Conservation (phyloP, 2,329 filamentous ascomycete species). For the Fusarium sp. region DNA sequence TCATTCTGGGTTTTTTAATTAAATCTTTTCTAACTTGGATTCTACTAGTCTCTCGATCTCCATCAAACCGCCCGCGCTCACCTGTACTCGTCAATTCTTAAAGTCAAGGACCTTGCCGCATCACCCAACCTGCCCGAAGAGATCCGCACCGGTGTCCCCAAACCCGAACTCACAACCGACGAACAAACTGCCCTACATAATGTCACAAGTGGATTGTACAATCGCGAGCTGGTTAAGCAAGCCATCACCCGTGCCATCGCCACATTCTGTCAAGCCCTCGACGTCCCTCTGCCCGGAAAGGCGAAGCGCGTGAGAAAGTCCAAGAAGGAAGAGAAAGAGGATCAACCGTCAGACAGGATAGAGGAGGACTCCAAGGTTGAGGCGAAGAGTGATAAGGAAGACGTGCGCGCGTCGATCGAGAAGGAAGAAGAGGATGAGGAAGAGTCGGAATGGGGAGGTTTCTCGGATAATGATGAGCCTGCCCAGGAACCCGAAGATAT, state of each 20-base stretch:
- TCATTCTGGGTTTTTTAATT: neutral
- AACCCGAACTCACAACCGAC: slow-evolving; percentile 63
- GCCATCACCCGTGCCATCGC: slow-evolving; percentile 61
- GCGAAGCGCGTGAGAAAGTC: slow-evolving; percentile 48
- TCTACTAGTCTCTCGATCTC: slow-evolving; percentile 64
- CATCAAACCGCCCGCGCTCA: slow-evolving; percentile 68
- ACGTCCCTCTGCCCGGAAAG: slow-evolving; percentile 60
- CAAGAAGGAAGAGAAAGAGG: slow-evolving; percentile 48
- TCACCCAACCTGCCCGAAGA: slow-evolving; percentile 62
- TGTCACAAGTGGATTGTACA: slow-evolving; percentile 68
- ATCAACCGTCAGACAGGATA: slow-evolving; percentile 45
- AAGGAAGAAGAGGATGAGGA: slow-evolving; percentile 44
- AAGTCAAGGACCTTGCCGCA: slow-evolving; percentile 63
- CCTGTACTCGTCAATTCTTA: slow-evolving; percentile 65
- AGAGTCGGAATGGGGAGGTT: slow-evolving; percentile 53
- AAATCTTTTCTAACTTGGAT: neutral
- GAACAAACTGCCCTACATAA: slow-evolving; percentile 65
- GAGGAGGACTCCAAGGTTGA: slow-evolving; percentile 26
- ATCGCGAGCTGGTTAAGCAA: slow-evolving; percentile 61
- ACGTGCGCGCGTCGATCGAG: slow-evolving; percentile 36
- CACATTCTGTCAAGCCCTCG: slow-evolving; percentile 61
- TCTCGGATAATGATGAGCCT: slow-evolving; percentile 45
- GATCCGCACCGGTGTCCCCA: slow-evolving; percentile 59
- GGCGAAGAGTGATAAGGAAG: slow-evolving; percentile 31
- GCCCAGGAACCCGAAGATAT: slow-evolving; percentile 27